Evolutionary conservation across 495 filamentous ascomycete species (phyloP).

Genomic region (Penicillium soppii): DNA sequence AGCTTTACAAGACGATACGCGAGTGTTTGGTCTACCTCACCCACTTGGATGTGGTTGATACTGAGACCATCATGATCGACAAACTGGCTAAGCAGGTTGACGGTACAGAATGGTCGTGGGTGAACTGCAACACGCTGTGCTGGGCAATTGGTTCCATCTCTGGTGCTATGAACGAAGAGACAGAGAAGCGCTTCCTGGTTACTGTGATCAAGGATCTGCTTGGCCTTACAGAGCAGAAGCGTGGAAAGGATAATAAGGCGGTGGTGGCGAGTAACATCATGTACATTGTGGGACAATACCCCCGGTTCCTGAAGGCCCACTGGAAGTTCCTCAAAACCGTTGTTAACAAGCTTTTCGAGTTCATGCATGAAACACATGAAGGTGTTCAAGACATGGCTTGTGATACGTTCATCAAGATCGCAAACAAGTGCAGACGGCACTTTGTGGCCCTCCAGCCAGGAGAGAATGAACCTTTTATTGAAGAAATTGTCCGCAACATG

Average conservation of each 20-base stretch:
- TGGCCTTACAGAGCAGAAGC: slow-evolving; percentile 98
- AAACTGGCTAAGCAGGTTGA: slow-evolving; percentile 94
- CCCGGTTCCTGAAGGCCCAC: slow-evolving; percentile 95
- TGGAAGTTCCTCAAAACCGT: slow-evolving; percentile 99
- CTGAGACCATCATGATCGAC: slow-evolving; percentile 98
- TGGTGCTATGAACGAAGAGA: slow-evolving; percentile 98
- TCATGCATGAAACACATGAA: slow-evolving; percentile 99
- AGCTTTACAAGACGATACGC: slow-evolving; percentile 97
- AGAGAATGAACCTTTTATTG: slow-evolving; percentile 94
- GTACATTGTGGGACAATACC: slow-evolving; percentile 99
- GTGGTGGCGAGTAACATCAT: slow-evolving; percentile 99
- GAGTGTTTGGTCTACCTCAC: slow-evolving; percentile 98
- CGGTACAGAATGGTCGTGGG: slow-evolving; percentile 96
- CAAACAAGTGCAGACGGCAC: slow-evolving; percentile 94
- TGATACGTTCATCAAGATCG: slow-evolving; percentile 99
- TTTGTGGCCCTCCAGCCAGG: slow-evolving; percentile 96
- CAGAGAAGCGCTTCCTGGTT: slow-evolving; percentile 95
- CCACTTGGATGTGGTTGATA: slow-evolving; percentile 95
- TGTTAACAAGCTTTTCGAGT: slow-evolving; percentile 99
- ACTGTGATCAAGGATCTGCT: slow-evolving; percentile 98
- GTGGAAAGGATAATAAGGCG: slow-evolving; percentile 98
- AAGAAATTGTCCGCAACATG: slow-evolving; percentile 95
- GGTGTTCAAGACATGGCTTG: slow-evolving; percentile 99
- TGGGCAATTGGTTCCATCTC: slow-evolving; percentile 99
- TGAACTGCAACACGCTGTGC: slow-evolving; percentile 98